phyloP scores from a whole-genome alignment of 805 yeast species.

The Tanozyma kutaoensis region DNA sequence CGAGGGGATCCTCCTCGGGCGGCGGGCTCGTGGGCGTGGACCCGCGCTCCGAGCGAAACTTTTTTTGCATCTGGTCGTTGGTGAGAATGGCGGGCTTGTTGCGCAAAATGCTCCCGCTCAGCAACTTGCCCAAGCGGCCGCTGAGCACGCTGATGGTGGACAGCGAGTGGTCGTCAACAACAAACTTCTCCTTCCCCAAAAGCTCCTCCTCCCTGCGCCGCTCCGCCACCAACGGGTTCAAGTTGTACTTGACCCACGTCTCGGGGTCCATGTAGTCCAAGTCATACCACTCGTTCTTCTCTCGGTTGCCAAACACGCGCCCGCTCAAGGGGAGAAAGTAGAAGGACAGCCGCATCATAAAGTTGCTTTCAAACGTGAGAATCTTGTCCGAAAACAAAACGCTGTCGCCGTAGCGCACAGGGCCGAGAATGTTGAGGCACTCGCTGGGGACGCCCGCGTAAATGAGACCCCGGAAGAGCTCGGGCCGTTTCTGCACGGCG shows the following conservation, averaged over 20 bases:
- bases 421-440: conserved; percentile 80
- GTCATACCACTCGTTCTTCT: conserved; percentile 43
- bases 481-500: conserved; percentile 56
- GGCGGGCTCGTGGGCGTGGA: conserved; percentile 3
- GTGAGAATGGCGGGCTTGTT: conserved; percentile 5
- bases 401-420: conserved; percentile 69
- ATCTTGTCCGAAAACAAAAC: conserved; percentile 64
- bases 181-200: conserved; percentile 1
- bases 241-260: conserved; percentile 63
- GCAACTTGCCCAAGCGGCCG: too few relatives aligned
- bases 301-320: conserved; percentile 51
- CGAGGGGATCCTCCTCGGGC: not conserved
- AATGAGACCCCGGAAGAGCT: conserved; percentile 57
- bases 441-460: conserved; percentile 79
- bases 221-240: conserved; percentile 59
- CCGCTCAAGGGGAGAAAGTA: conserved; percentile 69
- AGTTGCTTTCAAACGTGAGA: conserved; percentile 69
- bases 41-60: conserved; percentile 9
- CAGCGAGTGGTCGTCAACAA: not conserved
- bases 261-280: conserved; percentile 73
- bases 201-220: conserved; percentile 15
- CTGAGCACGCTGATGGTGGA: too few relatives aligned
- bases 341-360: conserved; percentile 79
- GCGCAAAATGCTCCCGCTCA: too few relatives aligned
- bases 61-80: conserved; percentile 13